Percentiles rank a stretch among this genome's conserved stretches.
These are phyloP conservation scores for Pachysolen tannophilus DNA, from an alignment of 805 yeast species.

Conservation along the genomic window DNA sequence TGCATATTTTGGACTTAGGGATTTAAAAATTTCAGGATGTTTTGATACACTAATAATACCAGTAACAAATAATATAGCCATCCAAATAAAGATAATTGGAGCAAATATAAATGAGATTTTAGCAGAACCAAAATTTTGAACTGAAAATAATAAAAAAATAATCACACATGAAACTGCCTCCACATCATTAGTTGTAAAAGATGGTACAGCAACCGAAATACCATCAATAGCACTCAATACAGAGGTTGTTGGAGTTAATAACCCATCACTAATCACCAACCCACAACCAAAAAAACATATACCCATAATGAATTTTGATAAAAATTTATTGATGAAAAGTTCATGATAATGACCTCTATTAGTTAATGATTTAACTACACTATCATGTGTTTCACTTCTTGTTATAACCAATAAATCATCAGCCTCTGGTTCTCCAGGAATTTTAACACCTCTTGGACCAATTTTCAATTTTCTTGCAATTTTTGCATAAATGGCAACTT, in stretches of 20 bases:
- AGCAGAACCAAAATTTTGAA: slow-evolving; percentile 44
- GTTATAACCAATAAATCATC: slow-evolving; percentile 25
- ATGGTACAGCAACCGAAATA: slow-evolving; percentile 42
- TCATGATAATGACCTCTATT: slow-evolving; percentile 17
- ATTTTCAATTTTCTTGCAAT: slow-evolving; percentile 40
- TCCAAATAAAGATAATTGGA: slow-evolving; percentile 47
- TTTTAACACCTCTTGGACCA: slow-evolving; percentile 36
- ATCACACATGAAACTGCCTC: slow-evolving; percentile 44
- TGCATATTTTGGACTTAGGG: slow-evolving; percentile 46
- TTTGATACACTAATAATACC: slow-evolving; percentile 38
- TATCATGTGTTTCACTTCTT: slow-evolving; percentile 30
- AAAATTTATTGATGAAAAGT: slow-evolving; percentile 18
- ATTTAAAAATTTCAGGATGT: slow-evolving; percentile 36
- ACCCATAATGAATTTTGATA: slow-evolving; percentile 26
- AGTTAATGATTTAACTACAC: slow-evolving; percentile 15
- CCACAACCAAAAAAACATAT: slow-evolving; percentile 48
- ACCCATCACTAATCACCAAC: slow-evolving; percentile 50
- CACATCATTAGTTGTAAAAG: slow-evolving; percentile 28
- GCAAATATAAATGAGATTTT: slow-evolving; percentile 42
- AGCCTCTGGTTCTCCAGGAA: slow-evolving; percentile 29
- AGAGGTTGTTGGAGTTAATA: slow-evolving; percentile 57
- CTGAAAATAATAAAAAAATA: slow-evolving; percentile 33
- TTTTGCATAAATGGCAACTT: slow-evolving; percentile 54
- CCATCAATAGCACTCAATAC: slow-evolving; percentile 52
- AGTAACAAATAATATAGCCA: slow-evolving; percentile 31